Base-by-base conservation (phyloP, 768 basidiomycete species). In the Wakefieldia striispora region DNA sequence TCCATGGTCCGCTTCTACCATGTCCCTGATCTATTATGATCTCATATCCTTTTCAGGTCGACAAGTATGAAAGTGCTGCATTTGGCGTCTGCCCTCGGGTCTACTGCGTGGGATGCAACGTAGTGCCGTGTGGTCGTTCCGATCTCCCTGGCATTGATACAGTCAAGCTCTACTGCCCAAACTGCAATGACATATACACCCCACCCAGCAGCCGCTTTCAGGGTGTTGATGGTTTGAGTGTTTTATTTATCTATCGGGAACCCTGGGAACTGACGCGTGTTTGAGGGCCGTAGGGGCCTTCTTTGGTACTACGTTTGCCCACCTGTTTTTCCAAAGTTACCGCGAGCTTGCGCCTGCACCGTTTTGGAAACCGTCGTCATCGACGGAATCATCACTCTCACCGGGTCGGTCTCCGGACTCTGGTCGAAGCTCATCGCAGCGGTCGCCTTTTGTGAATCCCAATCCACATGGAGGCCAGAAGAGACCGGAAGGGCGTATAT, bases 271-370 rank as follows among this genome's bases (percentile, higher is more conserved):
- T 47, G 50, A 59, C 24, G 48, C 40, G 42, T 20, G 55, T 56
- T 54, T 34, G 55, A 60, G 49, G 55, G 54, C 56, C 52, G 31
- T 54, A 97, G 95, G 95, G 54, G 97, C 97, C 11, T 99, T 97
- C 74, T 99, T 99, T 73, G 97, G 97, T 19, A 98, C 95, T 0
- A 97, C 95, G n/a, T 99, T 99, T 68, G 78, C 95, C 1, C 94
- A 97, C 62, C 78, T 99, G 21, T 95, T 98, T 74, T 98, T 98
- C 79, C 94, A 98, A 65, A 94, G 90, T 54, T 98, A 95, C 72
- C 89, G 91, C 21, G 93, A 95, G 66, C 80, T 95, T n/a, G 84
- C 91, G 9, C 90, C 95, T 0, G 91, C 92, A 21, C 92, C 95
- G 2, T 97, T 93, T 72, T 94, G 83, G 81, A 90, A 88, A 56